Conservation (phyloP, 345 rosid genomes). For the Luvunga scandens region DNA sequence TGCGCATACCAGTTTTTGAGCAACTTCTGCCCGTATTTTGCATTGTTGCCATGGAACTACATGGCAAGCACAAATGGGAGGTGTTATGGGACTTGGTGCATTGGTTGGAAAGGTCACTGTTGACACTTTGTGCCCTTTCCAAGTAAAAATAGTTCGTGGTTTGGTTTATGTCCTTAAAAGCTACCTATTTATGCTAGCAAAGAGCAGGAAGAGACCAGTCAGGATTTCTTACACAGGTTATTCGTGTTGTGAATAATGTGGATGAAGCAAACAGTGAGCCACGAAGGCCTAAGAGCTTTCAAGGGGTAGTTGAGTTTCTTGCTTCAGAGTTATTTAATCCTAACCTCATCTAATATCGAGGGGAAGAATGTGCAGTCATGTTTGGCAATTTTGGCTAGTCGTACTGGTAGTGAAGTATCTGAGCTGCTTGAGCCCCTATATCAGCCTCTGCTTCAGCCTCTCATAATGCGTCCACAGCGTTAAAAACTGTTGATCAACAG, state of each 20-base stretch:
- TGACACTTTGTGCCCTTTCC: constrained; percentile 84
- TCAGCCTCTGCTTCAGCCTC: constrained; percentile 89
- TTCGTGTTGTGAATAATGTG: constrained; percentile 94
- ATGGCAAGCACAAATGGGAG: constrained; percentile 99
- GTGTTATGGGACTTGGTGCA: constrained; percentile 97
- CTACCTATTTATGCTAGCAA: constrained; percentile 89
- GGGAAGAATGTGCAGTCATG: constrained; percentile 97
- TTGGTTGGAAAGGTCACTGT: constrained; percentile 97
- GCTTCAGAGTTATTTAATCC: constrained; percentile 94
- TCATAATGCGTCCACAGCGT: constrained; percentile 81
- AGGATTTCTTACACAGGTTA: constrained; percentile 97
- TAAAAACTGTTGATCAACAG: constrained; percentile 98
- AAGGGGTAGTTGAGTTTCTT: constrained; percentile 88
- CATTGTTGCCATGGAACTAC: constrained; percentile 97
- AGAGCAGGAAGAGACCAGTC: constrained; percentile 99
- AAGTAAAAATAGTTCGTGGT: constrained; percentile 83
- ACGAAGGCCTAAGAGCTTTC: constrained; percentile 87
- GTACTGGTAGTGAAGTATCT: constrained; percentile 97
- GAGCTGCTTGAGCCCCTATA: constrained; percentile 92
- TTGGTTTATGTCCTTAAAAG: constrained; percentile 88
- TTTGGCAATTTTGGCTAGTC: constrained; percentile 91
- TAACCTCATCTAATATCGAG: constrained; percentile 76
- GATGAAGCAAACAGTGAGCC: constrained; percentile 96
- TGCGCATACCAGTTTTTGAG: constrained; percentile 90
- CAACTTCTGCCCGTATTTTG: constrained; percentile 92